A percentile compares a stretch with the other conserved stretches of the same genome.
Conservation (phyloP, 2,329 filamentous ascomycete genomes). For the Exophiala sideris region DNA sequence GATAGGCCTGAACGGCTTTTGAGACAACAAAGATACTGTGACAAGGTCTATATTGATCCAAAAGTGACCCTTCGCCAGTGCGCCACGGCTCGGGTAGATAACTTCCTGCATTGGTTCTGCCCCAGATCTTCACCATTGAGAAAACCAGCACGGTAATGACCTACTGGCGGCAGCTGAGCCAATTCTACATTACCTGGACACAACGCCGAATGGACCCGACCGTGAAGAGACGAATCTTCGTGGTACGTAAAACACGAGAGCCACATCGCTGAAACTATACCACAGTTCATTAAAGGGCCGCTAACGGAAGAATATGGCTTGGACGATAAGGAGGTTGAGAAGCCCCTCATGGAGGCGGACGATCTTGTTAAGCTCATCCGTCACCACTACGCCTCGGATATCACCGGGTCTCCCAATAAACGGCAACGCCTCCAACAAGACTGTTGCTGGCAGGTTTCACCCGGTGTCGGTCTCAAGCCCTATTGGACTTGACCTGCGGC, state of each 20-base stretch:
- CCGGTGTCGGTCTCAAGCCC: conserved; percentile 3
- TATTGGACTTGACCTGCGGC: conserved; percentile 10
- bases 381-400: conserved; percentile 13
- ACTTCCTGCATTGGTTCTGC: conserved; percentile 17
- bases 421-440: conserved; percentile 8
- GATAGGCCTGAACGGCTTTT: neutral
- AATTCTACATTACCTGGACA: conserved; percentile 13
- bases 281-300: conserved; percentile 15
- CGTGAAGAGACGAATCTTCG: conserved; percentile 10
- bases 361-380: conserved; percentile 14
- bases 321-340: conserved; percentile 13
- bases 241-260: too few species aligned
- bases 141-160: conserved; percentile 14
- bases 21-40: conserved; percentile 8
- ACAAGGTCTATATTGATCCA: conserved; percentile 8
- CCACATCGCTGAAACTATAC: neutral
- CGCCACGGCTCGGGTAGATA: conserved; percentile 9
- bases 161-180: conserved; percentile 15
- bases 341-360: conserved; percentile 13
- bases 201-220: conserved; percentile 2
- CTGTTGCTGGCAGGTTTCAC: conserved; percentile 14
- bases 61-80: conserved; percentile 8
- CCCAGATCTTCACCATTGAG: conserved; percentile 12
- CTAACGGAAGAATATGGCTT: conserved; percentile 15
- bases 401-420: conserved; percentile 14